Conservation (phyloP, 148 eudicot genomes). For the Rhododendron henanense region DNA sequence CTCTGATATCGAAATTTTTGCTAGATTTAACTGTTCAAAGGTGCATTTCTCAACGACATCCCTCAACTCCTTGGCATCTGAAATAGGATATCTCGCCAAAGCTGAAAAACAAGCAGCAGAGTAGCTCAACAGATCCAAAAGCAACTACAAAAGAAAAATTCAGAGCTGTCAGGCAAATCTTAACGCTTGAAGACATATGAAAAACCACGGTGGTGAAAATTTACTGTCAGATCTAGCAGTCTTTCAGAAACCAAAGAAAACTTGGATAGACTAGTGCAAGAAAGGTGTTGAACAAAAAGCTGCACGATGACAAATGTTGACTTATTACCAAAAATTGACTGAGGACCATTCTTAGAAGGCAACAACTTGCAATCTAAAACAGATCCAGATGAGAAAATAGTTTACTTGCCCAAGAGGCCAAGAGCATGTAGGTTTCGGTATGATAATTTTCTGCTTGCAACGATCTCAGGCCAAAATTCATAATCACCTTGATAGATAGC, state of each 20-base stretch:
- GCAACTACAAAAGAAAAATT: slow-evolving; percentile 45
- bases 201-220: background rate
- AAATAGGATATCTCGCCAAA: slow-evolving; percentile 43
- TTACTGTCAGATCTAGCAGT: background rate
- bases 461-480: background rate
- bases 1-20: slow-evolving; percentile 55
- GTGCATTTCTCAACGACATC: slow-evolving; percentile 50
- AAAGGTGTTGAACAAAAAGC: background rate
- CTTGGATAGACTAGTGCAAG: background rate
- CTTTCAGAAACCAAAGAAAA: slow-evolving; percentile 4
- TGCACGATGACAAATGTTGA: background rate
- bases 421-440: background rate
- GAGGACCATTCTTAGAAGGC: background rate
- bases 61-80: slow-evolving; percentile 46
- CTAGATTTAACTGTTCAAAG: slow-evolving; percentile 49
- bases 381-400: background rate
- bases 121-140: slow-evolving; percentile 58
- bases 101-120: slow-evolving; percentile 64
- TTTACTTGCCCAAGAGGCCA: background rate
- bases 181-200: slow-evolving; percentile 1
- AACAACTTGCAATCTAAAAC: background rate
- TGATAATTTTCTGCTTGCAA: background rate
- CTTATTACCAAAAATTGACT: background rate
- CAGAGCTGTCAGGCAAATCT: slow-evolving; percentile 2
- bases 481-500: background rate